These are phyloP conservation scores for Penicillium thymicola DNA, from an alignment of 2,329 filamentous ascomycete genomes.

Conservation along the genomic window DNA sequence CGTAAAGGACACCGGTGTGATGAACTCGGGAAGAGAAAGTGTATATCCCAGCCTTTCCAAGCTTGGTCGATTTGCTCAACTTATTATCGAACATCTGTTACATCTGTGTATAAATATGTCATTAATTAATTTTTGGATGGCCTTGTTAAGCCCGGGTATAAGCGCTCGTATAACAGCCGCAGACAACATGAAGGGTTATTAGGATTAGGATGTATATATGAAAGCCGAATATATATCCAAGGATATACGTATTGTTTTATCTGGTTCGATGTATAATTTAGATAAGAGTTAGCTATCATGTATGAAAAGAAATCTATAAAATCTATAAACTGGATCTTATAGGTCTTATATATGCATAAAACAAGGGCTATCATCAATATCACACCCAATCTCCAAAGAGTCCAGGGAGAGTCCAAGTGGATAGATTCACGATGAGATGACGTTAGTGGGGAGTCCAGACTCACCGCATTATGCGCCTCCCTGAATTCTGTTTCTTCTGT, in stretches of 20 bases:
- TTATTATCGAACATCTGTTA: background rate
- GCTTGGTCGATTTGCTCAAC: background rate
- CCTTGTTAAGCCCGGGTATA: background rate
- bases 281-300: background rate
- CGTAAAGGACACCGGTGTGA: background rate
- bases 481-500: background rate
- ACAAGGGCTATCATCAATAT: background rate
- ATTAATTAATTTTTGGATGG: too few relatives aligned
- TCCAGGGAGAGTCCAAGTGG: background rate
- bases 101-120: background rate
- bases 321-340: background rate
- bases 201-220: background rate
- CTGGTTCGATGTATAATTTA: background rate
- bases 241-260: background rate
- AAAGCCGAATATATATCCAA: background rate
- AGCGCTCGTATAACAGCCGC: background rate
- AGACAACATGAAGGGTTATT: background rate
- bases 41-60: background rate
- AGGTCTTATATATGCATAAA: background rate
- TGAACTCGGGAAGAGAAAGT: background rate
- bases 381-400: background rate
- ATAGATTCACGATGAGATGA: constrained; percentile 18
- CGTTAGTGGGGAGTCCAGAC: constrained; percentile 28
- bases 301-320: background rate
- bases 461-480: constrained; percentile 20